Percentiles rank a stretch among this genome's conserved stretches.
Conservation (phyloP, 2,329 filamentous ascomycete genomes). For the Aureobasidium leucospermi region DNA sequence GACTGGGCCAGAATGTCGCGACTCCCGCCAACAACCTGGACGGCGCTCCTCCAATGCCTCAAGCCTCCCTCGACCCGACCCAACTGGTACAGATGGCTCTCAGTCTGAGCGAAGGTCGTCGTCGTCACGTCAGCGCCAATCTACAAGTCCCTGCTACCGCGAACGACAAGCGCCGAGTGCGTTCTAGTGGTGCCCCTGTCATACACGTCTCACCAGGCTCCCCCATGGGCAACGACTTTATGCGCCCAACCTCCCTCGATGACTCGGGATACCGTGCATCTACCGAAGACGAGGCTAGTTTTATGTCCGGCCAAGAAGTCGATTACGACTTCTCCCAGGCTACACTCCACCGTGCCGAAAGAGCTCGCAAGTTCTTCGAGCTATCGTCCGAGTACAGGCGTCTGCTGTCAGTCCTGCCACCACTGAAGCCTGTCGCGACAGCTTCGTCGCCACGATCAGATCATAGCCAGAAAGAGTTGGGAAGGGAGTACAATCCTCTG, state of each 20-base stretch:
- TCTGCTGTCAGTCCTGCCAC: slow-evolving; percentile 70
- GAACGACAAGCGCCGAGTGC: slow-evolving; percentile 10
- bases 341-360: slow-evolving; percentile 74
- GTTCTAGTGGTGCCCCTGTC: slow-evolving; percentile 11
- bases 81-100: slow-evolving; percentile 92
- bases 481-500: slow-evolving; percentile 79
- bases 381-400: slow-evolving; percentile 77
- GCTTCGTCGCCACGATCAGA: slow-evolving; percentile 36
- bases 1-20: neutral
- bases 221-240: slow-evolving; percentile 13
- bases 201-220: slow-evolving; percentile 15
- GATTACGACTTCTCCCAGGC: slow-evolving; percentile 67
- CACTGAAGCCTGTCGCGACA: slow-evolving; percentile 49
- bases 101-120: slow-evolving; percentile 74
- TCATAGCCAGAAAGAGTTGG: slow-evolving; percentile 40
- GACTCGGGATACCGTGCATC: slow-evolving; percentile 3
- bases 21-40: neutral
- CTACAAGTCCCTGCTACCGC: slow-evolving; percentile 37
- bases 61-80: slow-evolving; percentile 65
- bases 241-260: slow-evolving; percentile 40
- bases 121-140: slow-evolving; percentile 53
- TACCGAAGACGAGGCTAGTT: neutral
- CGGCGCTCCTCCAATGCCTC: slow-evolving; percentile 17
- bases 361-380: slow-evolving; percentile 78
- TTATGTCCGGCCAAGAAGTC: slow-evolving; percentile 31